Base-by-base conservation (phyloP, 768 basidiomycete genomes). In the Infundibulicybe gibba region DNA sequence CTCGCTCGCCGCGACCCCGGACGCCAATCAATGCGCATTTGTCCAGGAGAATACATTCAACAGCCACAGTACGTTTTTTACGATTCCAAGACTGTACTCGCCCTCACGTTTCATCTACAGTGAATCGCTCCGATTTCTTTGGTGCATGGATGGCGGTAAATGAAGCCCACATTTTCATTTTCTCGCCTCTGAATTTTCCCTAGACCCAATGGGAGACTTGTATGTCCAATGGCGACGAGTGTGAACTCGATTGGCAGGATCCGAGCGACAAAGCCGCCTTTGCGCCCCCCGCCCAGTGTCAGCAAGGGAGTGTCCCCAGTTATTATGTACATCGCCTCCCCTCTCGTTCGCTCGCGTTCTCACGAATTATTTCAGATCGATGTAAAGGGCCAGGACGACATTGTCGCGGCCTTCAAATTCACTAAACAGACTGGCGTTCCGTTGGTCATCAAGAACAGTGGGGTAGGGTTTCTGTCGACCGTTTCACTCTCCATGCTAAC, bases 201-300 rank as follows among this genome's bases (percentile, higher is more conserved):
- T 25, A 66, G 48, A 57, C 71, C 0, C 75, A 81, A 52, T 81
- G 75, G 76, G 80, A 80, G 51, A 76, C 75, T 2, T 83, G 81
- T 55, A 77, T 80, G 59, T 46, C 60, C 11, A 67, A 64, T 0
- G 62, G 65, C 6, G 63, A 71, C 11, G 67, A 70, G 25, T 82
- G 81, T 51, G 60, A 77, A 2, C 67, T 82, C 4, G 70, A 78
- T 56, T 74, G 54, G 47, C 49, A 53, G 9, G 43, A 63, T 34
- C 64, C 71, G 0, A 50, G 62, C 16, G 62, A 74, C 10, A 40
- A 35, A 5, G 48, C 61, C 1, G 56, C 57, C 1, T 54, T 58
- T 6, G 48, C 43, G 3, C 54, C 62, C 2, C 63, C 64, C 6
- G 53, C 52, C 6, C 55, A 58, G 11, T 77, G 75, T 49, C 41